Evolutionary conservation across 768 basidiomycete genomes (phyloP), one percentile per base, ranked within the genome.

Genomic region (Leccinum boreale): DNA sequence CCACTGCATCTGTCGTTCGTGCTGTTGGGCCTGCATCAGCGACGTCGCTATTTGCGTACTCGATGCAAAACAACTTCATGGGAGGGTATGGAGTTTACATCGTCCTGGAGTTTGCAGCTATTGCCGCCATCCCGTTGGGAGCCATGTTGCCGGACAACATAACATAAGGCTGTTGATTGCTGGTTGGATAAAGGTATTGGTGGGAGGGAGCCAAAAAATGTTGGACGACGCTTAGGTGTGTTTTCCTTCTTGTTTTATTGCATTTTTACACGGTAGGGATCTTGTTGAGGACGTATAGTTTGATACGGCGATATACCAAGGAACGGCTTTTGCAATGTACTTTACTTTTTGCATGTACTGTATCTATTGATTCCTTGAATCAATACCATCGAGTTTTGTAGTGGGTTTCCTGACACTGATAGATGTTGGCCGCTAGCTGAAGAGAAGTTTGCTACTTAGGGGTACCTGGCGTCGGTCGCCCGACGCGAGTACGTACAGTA

Each of bases 41-140:
- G 15, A 65, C 75, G 9, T 74, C 75, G 12, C 35, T 77, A 49
- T 76, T 77, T 58, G 73, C 77, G n/a, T 65, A 74, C 26, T 73
- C 77, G 12, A 60, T 73, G 28, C 67, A 71, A 31, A 60, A 67
- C 19, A 67, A 76, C 29, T 51, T 78, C 1, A 56, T 79, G 53
- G 73, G 75, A 31, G 77, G 77, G 9, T 59, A 69, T 57, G 66
- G 69, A 5, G 75, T 78, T 11, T 79, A 77, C 44, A 21, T 59
- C 15, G 39, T 77, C 23, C 57, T 70, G 24, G 36, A 69, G 15
- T 46, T 63, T 12, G 53, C 49, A 5, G 19, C 53, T 19, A 39
- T 67, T 48, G 58, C 53, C 12, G 61, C 69, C 26, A 39, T 58
- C 36, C 69, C 60, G 4, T 31, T 70, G 55, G 31, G 59, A 21